Percentiles rank a stretch among this genome's conserved stretches.
Evolutionary conservation across 2,329 filamentous ascomycete genomes (phyloP).

Genomic region (Hypoxylon sp.): DNA sequence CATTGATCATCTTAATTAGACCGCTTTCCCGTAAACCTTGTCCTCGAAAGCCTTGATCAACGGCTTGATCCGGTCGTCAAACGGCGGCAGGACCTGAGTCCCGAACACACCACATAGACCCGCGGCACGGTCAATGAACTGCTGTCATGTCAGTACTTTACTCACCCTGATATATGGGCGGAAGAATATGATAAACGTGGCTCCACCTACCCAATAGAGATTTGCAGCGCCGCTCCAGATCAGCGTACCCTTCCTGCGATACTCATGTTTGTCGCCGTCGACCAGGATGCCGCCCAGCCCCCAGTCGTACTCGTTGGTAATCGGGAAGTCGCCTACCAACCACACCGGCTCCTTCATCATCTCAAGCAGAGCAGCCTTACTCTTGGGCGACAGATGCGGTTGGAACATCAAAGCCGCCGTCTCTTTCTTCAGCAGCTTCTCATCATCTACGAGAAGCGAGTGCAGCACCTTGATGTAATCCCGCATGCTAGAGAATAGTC

Average conservation of each 20-base stretch:
- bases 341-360: constrained; percentile 47
- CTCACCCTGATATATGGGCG: constrained; percentile 21
- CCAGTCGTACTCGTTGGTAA: constrained; percentile 56
- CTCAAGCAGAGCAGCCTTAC: constrained; percentile 44
- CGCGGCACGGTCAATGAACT: constrained; percentile 53
- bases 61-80: constrained; percentile 53
- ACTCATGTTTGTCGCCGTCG: constrained; percentile 53
- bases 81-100: constrained; percentile 58
- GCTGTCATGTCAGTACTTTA: background rate
- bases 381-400: constrained; percentile 57
- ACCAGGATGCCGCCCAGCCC: constrained; percentile 59
- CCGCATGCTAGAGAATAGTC: constrained; percentile 52
- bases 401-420: constrained; percentile 61
- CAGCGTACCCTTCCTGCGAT: constrained; percentile 56
- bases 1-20: constrained; percentile 9
- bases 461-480: constrained; percentile 61
- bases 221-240: constrained; percentile 62
- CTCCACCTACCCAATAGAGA: constrained; percentile 59
- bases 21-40: constrained; percentile 54
- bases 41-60: constrained; percentile 55
- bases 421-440: constrained; percentile 57
- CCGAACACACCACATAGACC: constrained; percentile 58
- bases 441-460: constrained; percentile 63
- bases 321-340: constrained; percentile 49
- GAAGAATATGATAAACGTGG: background rate